phyloP scores from a whole-genome alignment of 1,139 yeast species.

The Yamadazyma diospyri region DNA sequence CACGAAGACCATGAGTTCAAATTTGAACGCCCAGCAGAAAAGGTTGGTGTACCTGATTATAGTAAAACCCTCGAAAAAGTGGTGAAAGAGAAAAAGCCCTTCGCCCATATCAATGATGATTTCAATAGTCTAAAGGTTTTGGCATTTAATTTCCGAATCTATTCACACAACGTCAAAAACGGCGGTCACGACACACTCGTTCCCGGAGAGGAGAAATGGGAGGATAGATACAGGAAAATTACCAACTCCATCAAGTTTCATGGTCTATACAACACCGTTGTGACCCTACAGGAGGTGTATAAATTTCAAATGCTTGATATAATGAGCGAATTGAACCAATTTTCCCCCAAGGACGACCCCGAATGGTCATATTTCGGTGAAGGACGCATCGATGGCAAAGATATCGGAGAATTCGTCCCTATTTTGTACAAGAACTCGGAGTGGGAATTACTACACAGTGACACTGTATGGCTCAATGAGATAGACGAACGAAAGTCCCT shows the following conservation, averaged over 20 bases:
- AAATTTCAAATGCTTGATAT: conserved; percentile 32
- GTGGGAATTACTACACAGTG: conserved; percentile 31
- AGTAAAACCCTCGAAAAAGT: conserved; percentile 14
- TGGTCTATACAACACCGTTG: conserved; percentile 22
- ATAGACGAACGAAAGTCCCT: conserved; percentile 22
- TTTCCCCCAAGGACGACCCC: conserved; percentile 17
- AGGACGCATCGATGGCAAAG: conserved; percentile 34
- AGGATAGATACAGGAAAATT: conserved; percentile 21
- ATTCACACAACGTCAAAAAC: conserved; percentile 38
- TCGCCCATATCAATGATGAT: conserved; percentile 17
- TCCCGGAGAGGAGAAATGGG: conserved; percentile 33
- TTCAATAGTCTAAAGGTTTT: conserved; percentile 13
- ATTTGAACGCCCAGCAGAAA: conserved; percentile 5
- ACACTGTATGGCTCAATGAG: conserved; percentile 36
- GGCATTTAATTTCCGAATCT: conserved; percentile 28
- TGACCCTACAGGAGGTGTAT: conserved; percentile 36
- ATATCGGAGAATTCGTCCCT: conserved; percentile 35
- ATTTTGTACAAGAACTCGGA: conserved; percentile 26
- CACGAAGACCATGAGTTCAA: conserved; percentile 15
- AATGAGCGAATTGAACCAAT: conserved; percentile 25
- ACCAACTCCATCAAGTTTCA: conserved; percentile 29
- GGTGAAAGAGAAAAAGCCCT: conserved; percentile 16
- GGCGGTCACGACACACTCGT: conserved; percentile 27
- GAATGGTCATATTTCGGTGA: conserved; percentile 33
- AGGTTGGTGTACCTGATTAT: conserved; percentile 30